A percentile compares a stretch with the other conserved stretches of the same genome.
Conservation (phyloP, 2,329 filamentous ascomycete species). For the Geosmithia morbida region DNA sequence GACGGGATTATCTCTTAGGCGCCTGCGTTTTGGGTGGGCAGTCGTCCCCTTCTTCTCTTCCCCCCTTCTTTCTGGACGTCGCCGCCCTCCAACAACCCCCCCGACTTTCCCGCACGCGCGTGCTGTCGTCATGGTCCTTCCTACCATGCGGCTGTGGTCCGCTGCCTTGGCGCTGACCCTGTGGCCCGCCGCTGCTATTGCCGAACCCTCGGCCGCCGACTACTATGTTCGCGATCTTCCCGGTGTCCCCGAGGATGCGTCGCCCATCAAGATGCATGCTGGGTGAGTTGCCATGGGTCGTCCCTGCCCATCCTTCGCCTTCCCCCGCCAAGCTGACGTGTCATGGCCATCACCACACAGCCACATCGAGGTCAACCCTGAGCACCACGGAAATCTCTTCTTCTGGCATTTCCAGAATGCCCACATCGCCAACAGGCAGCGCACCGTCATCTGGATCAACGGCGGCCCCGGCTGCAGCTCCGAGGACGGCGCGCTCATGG, state of each 20-base stretch:
- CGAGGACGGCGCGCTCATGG: slow-evolving; percentile 92
- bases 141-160: slow-evolving; percentile 13
- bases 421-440: slow-evolving; percentile 82
- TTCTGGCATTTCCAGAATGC: slow-evolving; percentile 98
- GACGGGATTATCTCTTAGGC: no score
- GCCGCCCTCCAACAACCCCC: background rate
- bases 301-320: background rate
- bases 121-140: background rate
- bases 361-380: slow-evolving; percentile 78
- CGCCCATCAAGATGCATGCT: slow-evolving; percentile 92
- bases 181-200: slow-evolving; percentile 20
- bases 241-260: slow-evolving; percentile 58
- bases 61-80: background rate
- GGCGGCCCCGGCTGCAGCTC: slow-evolving; percentile 95
- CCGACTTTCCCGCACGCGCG: no score
- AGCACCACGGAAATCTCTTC: slow-evolving; percentile 86
- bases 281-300: slow-evolving; percentile 49
- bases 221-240: slow-evolving; percentile 82
- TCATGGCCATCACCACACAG: slow-evolving; percentile 26
- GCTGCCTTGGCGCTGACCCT: slow-evolving; percentile 22
- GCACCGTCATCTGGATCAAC: slow-evolving; percentile 94
- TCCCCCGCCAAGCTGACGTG: slow-evolving; percentile 9
- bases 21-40: no score
- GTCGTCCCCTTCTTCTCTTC: background rate
- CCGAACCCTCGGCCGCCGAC: slow-evolving; percentile 41